Conservation (phyloP, 306 rosid genomes). For the Cucurbita pepo region DNA sequence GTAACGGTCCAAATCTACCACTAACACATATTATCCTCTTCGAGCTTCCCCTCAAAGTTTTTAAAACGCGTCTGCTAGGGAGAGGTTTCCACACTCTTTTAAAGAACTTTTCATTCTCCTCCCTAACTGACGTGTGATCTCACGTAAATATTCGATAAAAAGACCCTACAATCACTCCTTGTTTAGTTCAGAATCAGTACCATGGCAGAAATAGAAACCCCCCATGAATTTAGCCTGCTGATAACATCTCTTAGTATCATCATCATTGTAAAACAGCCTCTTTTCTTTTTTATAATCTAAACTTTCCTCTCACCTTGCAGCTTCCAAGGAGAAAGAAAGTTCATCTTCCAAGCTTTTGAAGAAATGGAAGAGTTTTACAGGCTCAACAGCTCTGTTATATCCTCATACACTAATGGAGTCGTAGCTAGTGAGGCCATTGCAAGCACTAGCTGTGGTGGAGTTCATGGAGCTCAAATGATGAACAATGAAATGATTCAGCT, state of each 20-base stretch:
- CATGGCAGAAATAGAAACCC: constrained; percentile 2
- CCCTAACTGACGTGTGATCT: no score
- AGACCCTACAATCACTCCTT: neutral
- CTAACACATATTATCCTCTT: no score
- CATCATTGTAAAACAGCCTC: neutral
- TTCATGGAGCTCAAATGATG: constrained; percentile 16
- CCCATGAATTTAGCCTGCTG: neutral
- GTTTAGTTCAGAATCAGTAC: neutral
- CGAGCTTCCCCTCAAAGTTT: no score
- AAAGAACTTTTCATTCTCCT: no score
- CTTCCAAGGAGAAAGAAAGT: neutral
- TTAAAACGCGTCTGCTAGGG: no score
- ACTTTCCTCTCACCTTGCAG: neutral
- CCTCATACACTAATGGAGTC: neutral
- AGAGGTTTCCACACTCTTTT: no score
- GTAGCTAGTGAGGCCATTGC: constrained; percentile 4
- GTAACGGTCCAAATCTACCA: no score
- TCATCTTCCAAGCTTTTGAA: neutral
- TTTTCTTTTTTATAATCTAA: neutral
- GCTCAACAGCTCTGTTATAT: neutral
- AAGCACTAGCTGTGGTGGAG: constrained; percentile 4
- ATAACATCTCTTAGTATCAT: neutral
- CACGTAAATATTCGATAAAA: neutral
- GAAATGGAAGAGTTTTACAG: constrained; percentile 9
- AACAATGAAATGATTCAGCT: constrained; percentile 7